Conservation (phyloP, 305 asterid genomes). For the Striga hermonthica region DNA sequence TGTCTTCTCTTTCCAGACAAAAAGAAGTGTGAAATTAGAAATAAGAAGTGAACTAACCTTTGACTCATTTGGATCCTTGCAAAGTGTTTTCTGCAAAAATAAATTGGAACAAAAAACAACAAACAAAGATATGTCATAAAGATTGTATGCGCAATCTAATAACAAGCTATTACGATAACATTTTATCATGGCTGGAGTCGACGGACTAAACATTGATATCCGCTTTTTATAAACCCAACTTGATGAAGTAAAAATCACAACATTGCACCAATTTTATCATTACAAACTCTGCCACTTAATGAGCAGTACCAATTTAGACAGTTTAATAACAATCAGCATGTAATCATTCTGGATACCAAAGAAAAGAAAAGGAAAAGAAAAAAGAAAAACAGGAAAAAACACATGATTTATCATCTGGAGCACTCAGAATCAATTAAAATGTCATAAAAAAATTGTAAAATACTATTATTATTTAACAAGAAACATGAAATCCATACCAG, state of each 20-base stretch:
- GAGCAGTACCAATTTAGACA: too few species aligned
- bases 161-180: too few species aligned
- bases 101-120: constrained; percentile 32
- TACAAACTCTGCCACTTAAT: too few species aligned
- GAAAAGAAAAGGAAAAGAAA: too few species aligned
- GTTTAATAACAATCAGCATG: too few species aligned
- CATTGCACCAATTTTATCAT: too few species aligned
- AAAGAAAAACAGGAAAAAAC: neutral
- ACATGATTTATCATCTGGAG: neutral
- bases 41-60: constrained; percentile 50
- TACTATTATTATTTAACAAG: neutral
- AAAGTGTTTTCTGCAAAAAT: constrained; percentile 69
- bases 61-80: constrained; percentile 67
- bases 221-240: too few species aligned
- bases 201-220: too few species aligned
- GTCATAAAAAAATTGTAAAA: neutral
- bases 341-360: too few species aligned
- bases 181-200: too few species aligned
- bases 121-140: neutral
- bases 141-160: too few species aligned
- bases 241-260: too few species aligned
- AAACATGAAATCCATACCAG: constrained; percentile 56
- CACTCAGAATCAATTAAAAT: constrained; percentile 7
- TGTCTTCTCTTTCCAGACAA: constrained; percentile 18
- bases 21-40: constrained; percentile 19